These are phyloP conservation scores for Leccinum subrobustum DNA, from an alignment of 1,284 basidiomycete species.

Conservation along the genomic window DNA sequence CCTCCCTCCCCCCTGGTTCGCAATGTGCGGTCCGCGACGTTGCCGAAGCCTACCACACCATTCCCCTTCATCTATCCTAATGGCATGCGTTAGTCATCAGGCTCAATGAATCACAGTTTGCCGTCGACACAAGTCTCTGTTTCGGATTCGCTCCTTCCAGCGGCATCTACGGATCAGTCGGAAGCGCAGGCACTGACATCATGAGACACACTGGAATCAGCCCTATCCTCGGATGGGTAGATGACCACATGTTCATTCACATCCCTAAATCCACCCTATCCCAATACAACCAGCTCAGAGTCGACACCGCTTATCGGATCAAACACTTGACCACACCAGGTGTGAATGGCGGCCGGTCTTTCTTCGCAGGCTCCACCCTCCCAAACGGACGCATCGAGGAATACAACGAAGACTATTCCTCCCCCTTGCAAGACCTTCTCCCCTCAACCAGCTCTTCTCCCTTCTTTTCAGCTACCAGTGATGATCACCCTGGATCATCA, in stretches of 20 bases:
- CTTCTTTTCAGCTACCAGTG: background rate
- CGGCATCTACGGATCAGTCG: conserved; percentile 29
- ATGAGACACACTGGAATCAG: conserved; percentile 7
- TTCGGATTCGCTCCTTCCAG: conserved; percentile 32
- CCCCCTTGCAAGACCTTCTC: background rate
- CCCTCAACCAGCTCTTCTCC: background rate
- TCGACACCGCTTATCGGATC: background rate
- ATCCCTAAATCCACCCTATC: background rate
- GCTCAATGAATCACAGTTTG: background rate
- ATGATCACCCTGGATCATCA: background rate
- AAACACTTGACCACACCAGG: too few species aligned
- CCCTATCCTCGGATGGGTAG: background rate
- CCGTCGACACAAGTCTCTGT: background rate
- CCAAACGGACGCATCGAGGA: background rate
- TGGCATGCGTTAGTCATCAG: background rate
- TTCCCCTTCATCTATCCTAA: background rate
- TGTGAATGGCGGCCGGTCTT: background rate
- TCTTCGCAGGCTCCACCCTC: background rate
- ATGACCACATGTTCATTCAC: background rate
- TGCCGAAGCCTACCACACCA: conserved; percentile 8
- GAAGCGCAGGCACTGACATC: conserved; percentile 34
- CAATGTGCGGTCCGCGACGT: conserved; percentile 1
- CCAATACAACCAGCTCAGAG: background rate
- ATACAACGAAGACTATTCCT: conserved; percentile 3
- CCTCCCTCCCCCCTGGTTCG: background rate